Evolutionary conservation across 2,329 filamentous ascomycete genomes (phyloP).

Genomic region (Alternaria postmessia): DNA sequence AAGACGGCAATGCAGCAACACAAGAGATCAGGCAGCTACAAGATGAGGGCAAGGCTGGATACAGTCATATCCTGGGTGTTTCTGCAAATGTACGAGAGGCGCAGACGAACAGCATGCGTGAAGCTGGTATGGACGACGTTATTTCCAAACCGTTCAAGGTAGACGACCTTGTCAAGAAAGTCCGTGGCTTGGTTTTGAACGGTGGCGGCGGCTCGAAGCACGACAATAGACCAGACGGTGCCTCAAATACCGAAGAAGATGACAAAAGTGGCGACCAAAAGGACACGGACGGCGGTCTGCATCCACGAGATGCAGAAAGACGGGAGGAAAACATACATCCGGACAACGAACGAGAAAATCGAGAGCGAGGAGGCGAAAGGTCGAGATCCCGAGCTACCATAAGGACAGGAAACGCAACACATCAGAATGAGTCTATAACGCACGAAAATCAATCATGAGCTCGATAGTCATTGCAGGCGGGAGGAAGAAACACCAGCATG

Average conservation of each 20-base stretch:
- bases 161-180: constrained; percentile 44
- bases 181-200: constrained; percentile 30
- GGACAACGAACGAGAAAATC: constrained; percentile 7
- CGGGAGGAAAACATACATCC: neutral
- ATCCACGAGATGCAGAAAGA: neutral
- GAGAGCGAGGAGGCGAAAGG: constrained; percentile 16
- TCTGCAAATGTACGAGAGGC: constrained; percentile 50
- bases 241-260: neutral
- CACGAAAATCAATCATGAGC: neutral
- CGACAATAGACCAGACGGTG: constrained; percentile 9
- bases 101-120: constrained; percentile 45
- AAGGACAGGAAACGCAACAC: neutral
- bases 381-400: constrained; percentile 6
- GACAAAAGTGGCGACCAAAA: neutral
- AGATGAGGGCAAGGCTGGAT: constrained; percentile 39
- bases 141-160: constrained; percentile 53
- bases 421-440: neutral
- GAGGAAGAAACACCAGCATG: neutral
- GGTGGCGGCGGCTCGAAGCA: constrained; percentile 12
- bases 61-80: constrained; percentile 49
- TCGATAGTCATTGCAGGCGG: neutral
- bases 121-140: constrained; percentile 51
- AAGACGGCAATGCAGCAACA: constrained; percentile 54
- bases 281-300: neutral
- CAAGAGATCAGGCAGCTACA: constrained; percentile 51